Percentiles rank a stretch among this genome's conserved stretches.
phyloP scores from a whole-genome alignment of 2,329 filamentous ascomycete genomes.

The Talaromyces sp. region DNA sequence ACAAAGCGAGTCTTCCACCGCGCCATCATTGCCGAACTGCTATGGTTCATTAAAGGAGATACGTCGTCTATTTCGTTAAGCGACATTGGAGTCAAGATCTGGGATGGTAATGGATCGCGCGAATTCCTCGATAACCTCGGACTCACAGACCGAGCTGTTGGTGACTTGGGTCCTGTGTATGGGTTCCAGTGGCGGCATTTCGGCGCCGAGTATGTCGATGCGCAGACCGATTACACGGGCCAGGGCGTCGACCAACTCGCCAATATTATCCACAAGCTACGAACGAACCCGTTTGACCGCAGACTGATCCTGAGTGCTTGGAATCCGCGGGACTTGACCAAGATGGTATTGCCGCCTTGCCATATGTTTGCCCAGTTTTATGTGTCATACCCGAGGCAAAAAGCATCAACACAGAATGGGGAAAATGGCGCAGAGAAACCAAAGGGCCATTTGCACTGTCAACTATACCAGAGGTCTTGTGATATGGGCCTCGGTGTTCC shows the following conservation, averaged over 20 bases:
- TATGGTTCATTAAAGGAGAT: slow-evolving; percentile 87
- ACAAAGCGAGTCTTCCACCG: slow-evolving; percentile 94
- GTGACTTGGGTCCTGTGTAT: slow-evolving; percentile 92
- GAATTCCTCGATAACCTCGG: slow-evolving; percentile 84
- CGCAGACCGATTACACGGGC: slow-evolving; percentile 73
- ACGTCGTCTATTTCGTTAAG: slow-evolving; percentile 75
- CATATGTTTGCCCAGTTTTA: slow-evolving; percentile 99
- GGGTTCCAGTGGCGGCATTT: slow-evolving; percentile 99
- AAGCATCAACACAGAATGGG: slow-evolving; percentile 15
- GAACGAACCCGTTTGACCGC: slow-evolving; percentile 77
- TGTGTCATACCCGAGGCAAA: slow-evolving; percentile 60
- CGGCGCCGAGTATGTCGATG: slow-evolving; percentile 79
- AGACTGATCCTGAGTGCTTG: slow-evolving; percentile 87
- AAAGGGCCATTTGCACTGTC: slow-evolving; percentile 72
- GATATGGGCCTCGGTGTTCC: slow-evolving; percentile 97
- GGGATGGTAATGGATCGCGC: slow-evolving; percentile 94
- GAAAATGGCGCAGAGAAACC: slow-evolving; percentile 29
- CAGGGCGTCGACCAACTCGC: slow-evolving; percentile 90
- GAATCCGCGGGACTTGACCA: slow-evolving; percentile 80
- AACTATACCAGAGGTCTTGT: slow-evolving; percentile 88
- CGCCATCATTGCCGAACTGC: slow-evolving; percentile 82
- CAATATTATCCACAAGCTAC: slow-evolving; percentile 81
- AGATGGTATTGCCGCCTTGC: slow-evolving; percentile 90
- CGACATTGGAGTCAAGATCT: slow-evolving; percentile 84
- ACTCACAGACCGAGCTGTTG: slow-evolving; percentile 71